Base-by-base conservation (phyloP, 1,284 basidiomycete species). In the Salmacisia buchloeana region DNA sequence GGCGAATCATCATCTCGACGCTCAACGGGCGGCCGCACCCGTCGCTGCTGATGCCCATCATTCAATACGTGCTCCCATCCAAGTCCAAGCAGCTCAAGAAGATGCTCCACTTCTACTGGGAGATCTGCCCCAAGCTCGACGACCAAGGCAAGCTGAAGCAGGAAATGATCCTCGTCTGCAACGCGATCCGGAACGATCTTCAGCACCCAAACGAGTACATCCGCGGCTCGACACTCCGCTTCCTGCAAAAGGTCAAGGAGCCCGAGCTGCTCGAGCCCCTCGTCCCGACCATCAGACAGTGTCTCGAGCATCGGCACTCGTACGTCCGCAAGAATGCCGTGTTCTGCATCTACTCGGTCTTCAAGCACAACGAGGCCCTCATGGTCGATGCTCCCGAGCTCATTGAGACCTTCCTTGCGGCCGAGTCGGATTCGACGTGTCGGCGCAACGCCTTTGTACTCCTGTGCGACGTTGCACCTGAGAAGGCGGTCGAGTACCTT, bases 131-230 rank as follows among this genome's bases (percentile, higher is more conserved):
- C 29, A 97, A 98, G 82, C 89, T 96, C 72, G 96, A 98, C 75
- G 94, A 97, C 70, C 88, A 87, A 69, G 96, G 96, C 62, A 97
- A 97, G 83, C 83, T 98, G 75, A 97, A 97, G 85, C 96, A 98
- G 82, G 96, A 98, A 83, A 98, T 98, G 96, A 98, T 98, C 77
- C 86, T 99, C 56, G 94, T 98, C 54, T 94, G 94, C 76, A 97
- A 97, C 78, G 94, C 94, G 58, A 92, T 97, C 80, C 90, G 94
- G 68, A 97, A 97, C 81, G 94, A 98, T 83, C 85, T 97, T 62
- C 94, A 98, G 90, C 96, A 98, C 79, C 94, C 96, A 5, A 98
- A 99, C 80, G 96, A 99, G 84, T 99, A 97, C 82, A 97, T 98
- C 73, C 91, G 96, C 41, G 96, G 96, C 59, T 92, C 92, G 38